These are phyloP conservation scores for Exophiala spinifera DNA, from an alignment of 2,329 filamentous ascomycete species.

Conservation along the genomic window DNA sequence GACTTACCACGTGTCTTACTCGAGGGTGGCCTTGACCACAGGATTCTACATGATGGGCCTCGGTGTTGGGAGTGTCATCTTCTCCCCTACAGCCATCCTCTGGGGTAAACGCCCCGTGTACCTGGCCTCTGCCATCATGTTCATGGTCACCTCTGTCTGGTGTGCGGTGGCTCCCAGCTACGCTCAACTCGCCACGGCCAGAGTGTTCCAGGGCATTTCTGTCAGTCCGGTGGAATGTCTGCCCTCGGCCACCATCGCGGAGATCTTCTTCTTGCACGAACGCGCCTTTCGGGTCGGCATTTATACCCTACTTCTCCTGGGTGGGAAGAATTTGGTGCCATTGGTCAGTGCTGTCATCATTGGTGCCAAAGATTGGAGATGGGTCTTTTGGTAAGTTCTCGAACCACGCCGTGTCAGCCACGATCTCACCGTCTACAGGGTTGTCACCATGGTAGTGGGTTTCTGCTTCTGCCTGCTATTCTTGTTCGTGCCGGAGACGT, in stretches of 20 bases:
- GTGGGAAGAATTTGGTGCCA: conserved; percentile 87
- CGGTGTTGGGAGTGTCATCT: conserved; percentile 77
- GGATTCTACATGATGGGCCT: conserved; percentile 93
- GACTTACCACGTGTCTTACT: conserved; percentile 63
- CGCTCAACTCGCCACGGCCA: conserved; percentile 71
- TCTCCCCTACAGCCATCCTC: conserved; percentile 85
- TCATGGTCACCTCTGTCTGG: conserved; percentile 75
- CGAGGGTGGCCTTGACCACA: conserved; percentile 78
- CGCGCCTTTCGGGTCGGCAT: conserved; percentile 89
- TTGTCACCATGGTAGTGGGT: conserved; percentile 72
- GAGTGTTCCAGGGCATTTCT: conserved; percentile 82
- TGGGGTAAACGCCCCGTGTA: conserved; percentile 91
- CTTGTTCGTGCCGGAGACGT: conserved; percentile 90
- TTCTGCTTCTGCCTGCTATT: conserved; percentile 71
- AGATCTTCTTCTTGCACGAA: conserved; percentile 95
- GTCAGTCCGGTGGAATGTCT: conserved; percentile 89
- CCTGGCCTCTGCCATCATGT: conserved; percentile 71
- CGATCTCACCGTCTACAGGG: conserved; percentile 6
- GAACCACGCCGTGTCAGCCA: conserved; percentile 28
- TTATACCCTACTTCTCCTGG: conserved; percentile 82
- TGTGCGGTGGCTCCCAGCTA: conserved; percentile 81
- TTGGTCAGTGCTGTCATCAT: conserved; percentile 85
- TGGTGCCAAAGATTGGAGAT: conserved; percentile 74
- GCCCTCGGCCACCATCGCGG: conserved; percentile 88
- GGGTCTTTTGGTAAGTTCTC: conserved; percentile 68